Evolutionary conservation across 352 stramenopile species (phyloP).

Genomic region (Phytophthora quininea): DNA sequence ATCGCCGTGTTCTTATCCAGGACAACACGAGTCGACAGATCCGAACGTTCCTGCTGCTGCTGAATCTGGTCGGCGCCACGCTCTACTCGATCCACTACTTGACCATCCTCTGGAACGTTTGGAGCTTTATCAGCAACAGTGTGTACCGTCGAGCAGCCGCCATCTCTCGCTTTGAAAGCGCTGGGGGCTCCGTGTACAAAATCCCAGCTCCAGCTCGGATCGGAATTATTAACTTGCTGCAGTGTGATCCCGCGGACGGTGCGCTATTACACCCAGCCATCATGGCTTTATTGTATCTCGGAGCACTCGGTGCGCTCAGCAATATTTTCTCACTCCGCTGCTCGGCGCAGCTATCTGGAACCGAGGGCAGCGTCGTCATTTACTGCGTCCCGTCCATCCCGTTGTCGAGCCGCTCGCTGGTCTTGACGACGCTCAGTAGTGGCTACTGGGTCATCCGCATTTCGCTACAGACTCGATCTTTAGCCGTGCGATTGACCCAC

Average conservation of each 20-base stretch:
- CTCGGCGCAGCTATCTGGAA: conserved; percentile 29
- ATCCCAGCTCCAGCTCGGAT: neutral
- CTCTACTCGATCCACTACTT: conserved; percentile 47
- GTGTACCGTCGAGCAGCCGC: conserved; percentile 17
- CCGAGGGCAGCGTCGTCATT: conserved; percentile 40
- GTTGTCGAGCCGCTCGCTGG: conserved; percentile 33
- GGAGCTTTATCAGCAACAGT: conserved; percentile 31
- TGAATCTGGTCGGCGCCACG: conserved; percentile 41
- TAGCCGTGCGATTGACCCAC: conserved; percentile 34
- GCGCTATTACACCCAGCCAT: conserved; percentile 38
- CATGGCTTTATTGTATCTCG: conserved; percentile 47
- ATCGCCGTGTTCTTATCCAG: conserved; percentile 38
- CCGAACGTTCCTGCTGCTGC: conserved; percentile 38
- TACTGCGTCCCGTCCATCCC: conserved; percentile 40
- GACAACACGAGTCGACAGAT: conserved; percentile 51
- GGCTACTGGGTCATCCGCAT: conserved; percentile 49
- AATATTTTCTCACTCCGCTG: conserved; percentile 53
- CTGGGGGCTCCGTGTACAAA: neutral
- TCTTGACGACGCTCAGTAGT: conserved; percentile 43
- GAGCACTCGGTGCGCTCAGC: conserved; percentile 42
- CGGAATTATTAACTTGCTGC: conserved; percentile 22
- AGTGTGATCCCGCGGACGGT: conserved; percentile 33
- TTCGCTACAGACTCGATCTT: conserved; percentile 35
- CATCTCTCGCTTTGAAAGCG: neutral
- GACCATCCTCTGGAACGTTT: conserved; percentile 30